These are phyloP conservation scores for Trametes villosa DNA, from an alignment of 768 basidiomycete genomes.

Conservation along the genomic window DNA sequence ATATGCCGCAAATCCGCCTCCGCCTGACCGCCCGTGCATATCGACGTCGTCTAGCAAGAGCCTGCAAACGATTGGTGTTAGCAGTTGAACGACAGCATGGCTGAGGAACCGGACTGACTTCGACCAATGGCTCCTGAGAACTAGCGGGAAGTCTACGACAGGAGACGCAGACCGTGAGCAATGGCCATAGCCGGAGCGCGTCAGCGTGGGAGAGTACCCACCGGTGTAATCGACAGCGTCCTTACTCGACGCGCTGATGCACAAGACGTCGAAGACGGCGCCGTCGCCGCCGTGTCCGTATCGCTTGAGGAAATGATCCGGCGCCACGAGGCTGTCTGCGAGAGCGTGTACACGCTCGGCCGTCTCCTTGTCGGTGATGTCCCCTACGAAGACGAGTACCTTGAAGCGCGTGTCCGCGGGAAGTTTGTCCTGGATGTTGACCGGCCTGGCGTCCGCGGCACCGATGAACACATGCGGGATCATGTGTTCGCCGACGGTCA, in stretches of 20 bases:
- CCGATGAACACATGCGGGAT: constrained; percentile 51
- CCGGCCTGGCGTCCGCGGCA: constrained; percentile 49
- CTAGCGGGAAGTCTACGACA: constrained; percentile 43
- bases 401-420: constrained; percentile 54
- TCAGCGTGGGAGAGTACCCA: constrained; percentile 6
- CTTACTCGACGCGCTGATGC: constrained; percentile 15
- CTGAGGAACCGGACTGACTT: constrained; percentile 42
- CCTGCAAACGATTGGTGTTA: constrained; percentile 62
- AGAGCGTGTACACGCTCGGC: neutral
- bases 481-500: constrained; percentile 53
- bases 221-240: constrained; percentile 24
- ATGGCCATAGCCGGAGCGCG: neutral
- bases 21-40: constrained; percentile 48
- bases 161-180: neutral
- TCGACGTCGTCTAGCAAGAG: constrained; percentile 62
- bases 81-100: constrained; percentile 48
- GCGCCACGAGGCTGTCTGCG: constrained; percentile 16
- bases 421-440: constrained; percentile 54
- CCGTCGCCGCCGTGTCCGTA: constrained; percentile 31
- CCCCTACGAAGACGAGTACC: constrained; percentile 50
- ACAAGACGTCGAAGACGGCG: constrained; percentile 12
- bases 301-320: constrained; percentile 23
- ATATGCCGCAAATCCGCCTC: constrained; percentile 58
- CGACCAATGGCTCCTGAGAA: constrained; percentile 60
- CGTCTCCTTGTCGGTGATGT: constrained; percentile 32